Base-by-base conservation (phyloP, 2,329 filamentous ascomycete genomes). In the Phaeomoniella chlamydospora region DNA sequence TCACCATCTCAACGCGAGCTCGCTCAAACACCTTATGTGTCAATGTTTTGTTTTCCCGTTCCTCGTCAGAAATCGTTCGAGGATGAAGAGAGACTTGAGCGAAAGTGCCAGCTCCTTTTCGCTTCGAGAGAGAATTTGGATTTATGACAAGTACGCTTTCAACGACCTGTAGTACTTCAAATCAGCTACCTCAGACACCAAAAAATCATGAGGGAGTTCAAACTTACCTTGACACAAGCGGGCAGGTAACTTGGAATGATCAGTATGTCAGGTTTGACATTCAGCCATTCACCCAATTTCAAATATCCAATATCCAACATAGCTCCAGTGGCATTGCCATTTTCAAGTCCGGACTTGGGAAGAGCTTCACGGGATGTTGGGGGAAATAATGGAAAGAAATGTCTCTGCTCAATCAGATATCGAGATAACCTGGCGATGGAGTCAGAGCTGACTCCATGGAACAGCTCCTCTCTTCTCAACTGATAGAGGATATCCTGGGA, bases 91-190 rank as follows among this genome's bases (percentile, higher is more conserved):
- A 74, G 67, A 98, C 71, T 35, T 79, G 76, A 1, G 85, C 83
- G 55, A 80, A 96, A 1, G 86, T 94, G 4, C 90, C 90, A 0
- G 87, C 70, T 1, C 79, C 86, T 40, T 76, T 77, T 38, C 82
- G 75, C 59, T 93, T 94, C 12, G 85, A 90, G 19, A 94, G 61
- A 34, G 75, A 78, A 4, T 90, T 88, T 0, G 90, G 88, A 54
- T 98, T 98, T 50, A 98, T 80, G 10, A 86, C 76, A 4, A 96
- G 59, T 0, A 94, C 86, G 45, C 80, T 84, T 50, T 94, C 84
- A 9, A 96, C 77, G 30, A 94, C 85, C 86, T 94, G 46, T 2
- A 39, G 12, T n/a, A n/a, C n/a, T n/a, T n/a, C n/a, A n/a, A n/a
- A n/a, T n/a, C n/a, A n/a, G n/a, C n/a, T n/a, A n/a, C n/a, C n/a